A percentile compares a stretch with the other conserved stretches of the same genome.
Evolutionary conservation across 2,329 filamentous ascomycete species (phyloP).

Genomic region (Chrysoporthe deuterocubensis): DNA sequence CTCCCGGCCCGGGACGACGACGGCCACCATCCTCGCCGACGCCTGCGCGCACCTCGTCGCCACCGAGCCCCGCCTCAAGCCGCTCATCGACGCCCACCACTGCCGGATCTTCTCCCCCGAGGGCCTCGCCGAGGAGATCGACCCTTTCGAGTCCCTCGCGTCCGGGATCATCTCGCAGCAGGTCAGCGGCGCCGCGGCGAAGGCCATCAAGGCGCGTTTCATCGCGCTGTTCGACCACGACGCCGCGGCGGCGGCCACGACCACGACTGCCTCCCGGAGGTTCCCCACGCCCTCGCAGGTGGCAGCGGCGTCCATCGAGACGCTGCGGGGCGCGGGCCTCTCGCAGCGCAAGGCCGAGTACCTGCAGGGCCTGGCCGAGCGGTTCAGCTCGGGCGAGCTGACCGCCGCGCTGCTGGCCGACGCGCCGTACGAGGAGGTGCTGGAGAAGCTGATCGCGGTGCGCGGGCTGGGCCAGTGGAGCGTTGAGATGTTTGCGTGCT

Average conservation of each 20-base stretch:
- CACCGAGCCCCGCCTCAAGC: conserved; percentile 72
- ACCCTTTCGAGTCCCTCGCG: conserved; percentile 83
- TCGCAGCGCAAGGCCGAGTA: conserved; percentile 97
- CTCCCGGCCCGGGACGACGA: conserved; percentile 55
- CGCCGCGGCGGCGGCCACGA: conserved; percentile 34
- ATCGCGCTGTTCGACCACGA: conserved; percentile 67
- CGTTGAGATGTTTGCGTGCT: conserved; percentile 97
- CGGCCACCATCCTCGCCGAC: conserved; percentile 72
- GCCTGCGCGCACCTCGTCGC: conserved; percentile 75
- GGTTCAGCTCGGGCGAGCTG: conserved; percentile 77
- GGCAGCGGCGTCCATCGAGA: conserved; percentile 62
- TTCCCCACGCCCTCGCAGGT: conserved; percentile 84
- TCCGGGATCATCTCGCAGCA: conserved; percentile 96
- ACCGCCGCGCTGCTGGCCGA: conserved; percentile 75
- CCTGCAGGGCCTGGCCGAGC: conserved; percentile 80
- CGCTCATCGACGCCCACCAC: conserved; percentile 72
- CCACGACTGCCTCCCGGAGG: conserved; percentile 25
- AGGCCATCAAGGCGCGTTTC: conserved; percentile 86
- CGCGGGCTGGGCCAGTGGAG: conserved; percentile 88
- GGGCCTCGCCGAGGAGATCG: conserved; percentile 81
- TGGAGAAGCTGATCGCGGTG: conserved; percentile 82
- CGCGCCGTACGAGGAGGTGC: conserved; percentile 83
- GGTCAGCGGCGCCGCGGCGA: conserved; percentile 90
- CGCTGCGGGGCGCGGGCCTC: conserved; percentile 81
- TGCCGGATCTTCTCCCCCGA: conserved; percentile 82